Evolutionary conservation across 2,329 filamentous ascomycete species (phyloP).

Genomic region (Ploettnerulaceae sp.): DNA sequence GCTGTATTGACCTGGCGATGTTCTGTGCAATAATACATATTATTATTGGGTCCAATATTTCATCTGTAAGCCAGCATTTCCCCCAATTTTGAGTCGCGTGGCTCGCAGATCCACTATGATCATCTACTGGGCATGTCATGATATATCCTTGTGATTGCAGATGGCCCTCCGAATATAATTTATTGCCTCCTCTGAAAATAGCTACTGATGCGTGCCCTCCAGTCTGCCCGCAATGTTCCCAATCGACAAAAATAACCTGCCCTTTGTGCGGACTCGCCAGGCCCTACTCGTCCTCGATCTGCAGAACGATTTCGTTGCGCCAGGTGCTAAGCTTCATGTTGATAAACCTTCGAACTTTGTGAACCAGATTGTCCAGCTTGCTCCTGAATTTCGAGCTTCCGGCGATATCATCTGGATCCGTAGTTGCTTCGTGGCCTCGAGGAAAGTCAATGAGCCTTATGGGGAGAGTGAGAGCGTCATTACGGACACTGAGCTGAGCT

Average conservation of each 20-base stretch:
- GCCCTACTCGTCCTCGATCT: slow-evolving; percentile 81
- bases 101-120: slow-evolving; percentile 3
- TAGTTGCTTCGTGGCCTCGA: slow-evolving; percentile 63
- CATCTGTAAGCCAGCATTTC: slow-evolving; percentile 12
- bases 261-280: slow-evolving; percentile 53
- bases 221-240: slow-evolving; percentile 43
- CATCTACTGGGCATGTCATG: not conserved
- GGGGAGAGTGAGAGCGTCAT: slow-evolving; percentile 32
- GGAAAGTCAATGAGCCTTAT: slow-evolving; percentile 47
- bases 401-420: slow-evolving; percentile 81
- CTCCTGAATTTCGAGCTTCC: slow-evolving; percentile 65
- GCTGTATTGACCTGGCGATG: slow-evolving; percentile 19
- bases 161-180: slow-evolving; percentile 1
- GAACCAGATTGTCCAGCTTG: slow-evolving; percentile 60
- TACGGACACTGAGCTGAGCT: slow-evolving; percentile 28
- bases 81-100: slow-evolving; percentile 7
- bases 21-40: slow-evolving; percentile 8
- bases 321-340: slow-evolving; percentile 63
- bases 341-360: slow-evolving; percentile 60
- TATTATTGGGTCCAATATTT: slow-evolving; percentile 7
- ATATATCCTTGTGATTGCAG: not conserved
- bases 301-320: slow-evolving; percentile 81
- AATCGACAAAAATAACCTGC: slow-evolving; percentile 52
- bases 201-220: slow-evolving; percentile 14
- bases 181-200: not conserved